phyloP scores from a whole-genome alignment of 768 basidiomycete genomes.

The Thelephora ganbajun region DNA sequence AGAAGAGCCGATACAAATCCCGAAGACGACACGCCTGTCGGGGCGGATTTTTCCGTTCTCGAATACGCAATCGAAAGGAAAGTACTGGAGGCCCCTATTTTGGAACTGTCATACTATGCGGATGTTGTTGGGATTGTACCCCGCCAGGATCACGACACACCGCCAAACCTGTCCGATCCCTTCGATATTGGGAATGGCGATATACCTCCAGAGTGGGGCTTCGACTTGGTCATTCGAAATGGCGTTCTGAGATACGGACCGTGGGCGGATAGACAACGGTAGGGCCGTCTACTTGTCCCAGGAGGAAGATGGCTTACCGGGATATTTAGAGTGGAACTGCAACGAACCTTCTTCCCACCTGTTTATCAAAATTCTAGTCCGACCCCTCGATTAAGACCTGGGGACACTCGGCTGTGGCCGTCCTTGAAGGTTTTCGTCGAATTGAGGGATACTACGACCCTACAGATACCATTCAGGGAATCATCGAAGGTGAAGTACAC shows the following conservation, averaged over 20 bases:
- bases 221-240: constrained; percentile 69
- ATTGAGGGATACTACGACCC: constrained; percentile 57
- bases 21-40: constrained; percentile 43
- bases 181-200: constrained; percentile 81
- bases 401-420: constrained; percentile 76
- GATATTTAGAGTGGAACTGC: constrained; percentile 50
- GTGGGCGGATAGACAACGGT: constrained; percentile 94
- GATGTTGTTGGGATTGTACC: constrained; percentile 77
- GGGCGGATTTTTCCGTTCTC: constrained; percentile 35
- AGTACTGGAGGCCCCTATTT: constrained; percentile 57
- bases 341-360: constrained; percentile 72
- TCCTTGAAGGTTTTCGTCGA: constrained; percentile 71
- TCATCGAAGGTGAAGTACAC: constrained; percentile 55
- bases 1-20: constrained; percentile 19
- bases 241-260: constrained; percentile 81
- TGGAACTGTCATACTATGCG: constrained; percentile 79
- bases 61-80: constrained; percentile 88
- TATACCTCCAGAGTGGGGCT: constrained; percentile 83
- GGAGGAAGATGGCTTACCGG: neutral
- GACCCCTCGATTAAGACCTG: constrained; percentile 48
- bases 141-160: constrained; percentile 10
- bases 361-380: constrained; percentile 51
- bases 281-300: constrained; percentile 2
- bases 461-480: constrained; percentile 87
- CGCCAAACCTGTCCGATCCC: constrained; percentile 19